Evolutionary conservation across 1,284 basidiomycete genomes (phyloP), one percentile per base, ranked within the genome.

Genomic region (Trametes pubescens): DNA sequence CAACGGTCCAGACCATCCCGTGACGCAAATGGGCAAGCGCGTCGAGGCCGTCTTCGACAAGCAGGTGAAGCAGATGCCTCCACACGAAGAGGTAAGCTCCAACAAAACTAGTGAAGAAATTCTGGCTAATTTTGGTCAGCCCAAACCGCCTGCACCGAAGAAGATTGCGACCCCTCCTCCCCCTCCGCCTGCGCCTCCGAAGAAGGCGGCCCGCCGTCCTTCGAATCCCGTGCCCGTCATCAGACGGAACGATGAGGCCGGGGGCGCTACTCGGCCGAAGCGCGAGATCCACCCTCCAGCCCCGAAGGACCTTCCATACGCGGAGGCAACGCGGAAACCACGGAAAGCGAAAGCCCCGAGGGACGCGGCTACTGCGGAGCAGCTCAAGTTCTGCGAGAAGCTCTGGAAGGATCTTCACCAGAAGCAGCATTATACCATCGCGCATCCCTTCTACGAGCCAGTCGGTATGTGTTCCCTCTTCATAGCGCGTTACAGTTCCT

Each of bases 231-330:
- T 93, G 8, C 93, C 92, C 54, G 86, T 88, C 57, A 92, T 93
- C 70, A 86, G 91, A 48, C 90, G 92, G 32, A 88, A 87, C 18
- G 90, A 91, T 16, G 82, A 81, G 16, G 78, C 81, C 40, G 82
- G 81, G 49, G 79, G 81, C 48, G 78, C 82, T 43, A 85, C 87
- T n/a, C 88, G 97, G 22, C 97, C 97, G 0, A 98, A 98, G 80
- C 93, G 97, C 58, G 97, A 99, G 77, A 96, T 98, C 44, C 96
- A 98, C 73, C 95, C 96, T 13, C 96, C 96, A 21, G 90, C 95
- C 16, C 90, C 95, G 0, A 96, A 95, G 77, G 97, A 99, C 72
- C 79, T 98, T 22, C 87, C 92, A 0, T 98, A 96, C 75, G 84
- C 86, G 34, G 93, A 95, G 72, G 84, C 78, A 16, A 88, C 86